Evolutionary conservation across 164 flowering plant species (phyloP).

Genomic region (Umbilicus rupestris): DNA sequence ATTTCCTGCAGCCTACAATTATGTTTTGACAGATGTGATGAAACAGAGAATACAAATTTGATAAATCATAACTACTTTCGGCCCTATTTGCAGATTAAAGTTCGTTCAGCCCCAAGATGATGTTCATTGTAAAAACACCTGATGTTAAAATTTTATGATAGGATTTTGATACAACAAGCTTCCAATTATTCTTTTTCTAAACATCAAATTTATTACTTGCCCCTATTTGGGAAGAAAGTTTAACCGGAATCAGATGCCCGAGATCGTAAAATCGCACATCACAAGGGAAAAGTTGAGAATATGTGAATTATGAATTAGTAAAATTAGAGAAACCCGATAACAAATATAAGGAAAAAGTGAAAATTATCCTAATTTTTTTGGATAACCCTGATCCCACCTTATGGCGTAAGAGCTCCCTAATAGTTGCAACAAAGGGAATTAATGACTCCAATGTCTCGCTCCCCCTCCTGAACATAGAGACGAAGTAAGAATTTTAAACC

Average conservation of each 20-base stretch:
- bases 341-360: not conserved
- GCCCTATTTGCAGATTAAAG: not conserved
- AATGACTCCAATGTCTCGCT: conserved; percentile 21
- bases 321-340: not conserved
- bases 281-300: too few relatives aligned
- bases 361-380: not conserved
- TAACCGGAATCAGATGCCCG: not conserved
- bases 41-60: not conserved
- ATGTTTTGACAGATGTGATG: not conserved
- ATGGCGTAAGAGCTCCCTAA: conserved; percentile 28
- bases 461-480: conserved; percentile 16
- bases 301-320: not conserved
- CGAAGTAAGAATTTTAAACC: conserved; percentile 9
- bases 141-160: not conserved
- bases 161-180: not conserved
- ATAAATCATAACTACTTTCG: not conserved
- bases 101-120: not conserved
- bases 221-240: not conserved
- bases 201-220: not conserved
- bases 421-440: conserved; percentile 22
- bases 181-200: not conserved
- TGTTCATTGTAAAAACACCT: not conserved
- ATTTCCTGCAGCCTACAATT: conserved; percentile 72
- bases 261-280: not conserved
- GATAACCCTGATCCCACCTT: conserved; percentile 20